phyloP scores from a whole-genome alignment of 2,329 filamentous ascomycete genomes.

The Cladosporium sp. region DNA sequence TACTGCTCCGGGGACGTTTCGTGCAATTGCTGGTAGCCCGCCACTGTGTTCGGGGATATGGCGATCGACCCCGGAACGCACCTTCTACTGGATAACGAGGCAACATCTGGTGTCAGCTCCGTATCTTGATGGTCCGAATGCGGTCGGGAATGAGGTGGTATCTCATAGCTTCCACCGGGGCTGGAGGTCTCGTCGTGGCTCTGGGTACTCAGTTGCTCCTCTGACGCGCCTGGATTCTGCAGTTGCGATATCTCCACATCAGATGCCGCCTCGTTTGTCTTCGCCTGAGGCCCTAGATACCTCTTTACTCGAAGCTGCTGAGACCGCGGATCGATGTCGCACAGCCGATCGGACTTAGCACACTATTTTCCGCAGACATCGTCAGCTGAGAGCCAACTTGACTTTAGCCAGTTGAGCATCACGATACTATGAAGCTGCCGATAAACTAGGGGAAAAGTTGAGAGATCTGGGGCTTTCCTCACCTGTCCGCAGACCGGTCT shows the following conservation, averaged over 20 bases:
- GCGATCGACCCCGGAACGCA: background rate
- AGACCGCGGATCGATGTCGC: slow-evolving; percentile 2
- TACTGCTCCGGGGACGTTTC: background rate
- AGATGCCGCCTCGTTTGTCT: background rate
- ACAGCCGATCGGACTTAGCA: slow-evolving; percentile 1
- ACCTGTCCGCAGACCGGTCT: slow-evolving; percentile 4
- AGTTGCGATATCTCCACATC: background rate
- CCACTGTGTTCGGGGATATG: background rate
- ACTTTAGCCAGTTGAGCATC: background rate
- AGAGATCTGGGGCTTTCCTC: background rate
- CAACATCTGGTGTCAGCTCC: background rate
- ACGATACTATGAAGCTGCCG: background rate
- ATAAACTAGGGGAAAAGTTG: background rate
- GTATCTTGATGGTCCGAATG: background rate
- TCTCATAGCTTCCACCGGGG: background rate
- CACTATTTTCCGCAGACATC: background rate
- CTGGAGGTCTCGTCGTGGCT: background rate
- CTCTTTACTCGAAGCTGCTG: slow-evolving; percentile 3
- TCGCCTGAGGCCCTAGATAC: background rate
- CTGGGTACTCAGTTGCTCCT: background rate
- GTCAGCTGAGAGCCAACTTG: background rate
- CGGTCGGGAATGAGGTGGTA: background rate
- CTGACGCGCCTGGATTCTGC: background rate
- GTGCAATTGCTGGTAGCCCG: slow-evolving; percentile 1
- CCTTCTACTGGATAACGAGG: background rate